Conservation (phyloP, 768 basidiomycete species). For the Tulasnella sp. region DNA sequence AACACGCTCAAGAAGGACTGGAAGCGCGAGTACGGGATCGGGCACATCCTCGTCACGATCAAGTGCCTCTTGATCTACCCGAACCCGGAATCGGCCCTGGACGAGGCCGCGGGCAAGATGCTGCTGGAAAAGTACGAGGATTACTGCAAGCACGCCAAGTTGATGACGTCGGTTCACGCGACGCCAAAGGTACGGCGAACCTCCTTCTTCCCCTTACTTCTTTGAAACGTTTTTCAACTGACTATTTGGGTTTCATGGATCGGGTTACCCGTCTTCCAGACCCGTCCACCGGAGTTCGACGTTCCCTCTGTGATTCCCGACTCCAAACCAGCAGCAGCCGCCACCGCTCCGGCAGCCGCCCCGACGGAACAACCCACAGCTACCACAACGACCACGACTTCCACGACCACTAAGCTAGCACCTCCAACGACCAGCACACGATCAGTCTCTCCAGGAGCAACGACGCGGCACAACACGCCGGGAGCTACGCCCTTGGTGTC, state of each 20-base stretch:
- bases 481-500: conserved; percentile 39
- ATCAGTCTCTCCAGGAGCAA: conserved; percentile 40
- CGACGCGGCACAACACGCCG: conserved; percentile 46
- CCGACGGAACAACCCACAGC: conserved; percentile 39
- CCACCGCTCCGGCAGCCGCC: conserved; percentile 32
- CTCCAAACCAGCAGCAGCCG: conserved; percentile 29
- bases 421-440: conserved; percentile 34
- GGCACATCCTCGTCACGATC: conserved; percentile 85
- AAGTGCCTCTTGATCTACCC: conserved; percentile 96
- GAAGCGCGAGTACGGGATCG: conserved; percentile 87
- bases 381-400: conserved; percentile 17
- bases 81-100: conserved; percentile 92
- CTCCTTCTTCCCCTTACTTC: too few species aligned
- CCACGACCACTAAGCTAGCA: conserved; percentile 34
- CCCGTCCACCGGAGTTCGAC: conserved; percentile 65
- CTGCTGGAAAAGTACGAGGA: conserved; percentile 84
- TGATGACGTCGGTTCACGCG: conserved; percentile 90
- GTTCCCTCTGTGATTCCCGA: conserved; percentile 35
- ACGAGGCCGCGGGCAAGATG: conserved; percentile 93
- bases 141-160: conserved; percentile 79
- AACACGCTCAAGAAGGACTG: conserved; percentile 98
- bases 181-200: conserved; percentile 58
- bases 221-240: too few species aligned
- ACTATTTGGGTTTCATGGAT: conserved; percentile 29
- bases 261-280: conserved; percentile 19